Evolutionary conservation across 805 yeast genomes (phyloP), one percentile per base, ranked within the genome.

Genomic region (Alloascoidea africana): DNA sequence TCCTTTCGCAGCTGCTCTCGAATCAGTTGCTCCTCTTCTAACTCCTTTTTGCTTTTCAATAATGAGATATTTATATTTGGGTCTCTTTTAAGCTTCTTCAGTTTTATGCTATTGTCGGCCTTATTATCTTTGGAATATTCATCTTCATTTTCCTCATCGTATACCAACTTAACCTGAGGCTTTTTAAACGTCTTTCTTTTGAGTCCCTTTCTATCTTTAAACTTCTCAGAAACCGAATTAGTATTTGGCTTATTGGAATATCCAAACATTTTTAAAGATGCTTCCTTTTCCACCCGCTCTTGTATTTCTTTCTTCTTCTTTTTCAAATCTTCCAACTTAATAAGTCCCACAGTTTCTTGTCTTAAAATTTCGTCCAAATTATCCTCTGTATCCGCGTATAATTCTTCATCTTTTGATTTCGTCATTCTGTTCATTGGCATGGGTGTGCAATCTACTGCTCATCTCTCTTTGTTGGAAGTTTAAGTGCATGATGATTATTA

Each of bases 21-120:
- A 33, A 35, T 17, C 14, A 14, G 17, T 17, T 33, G 23, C 14
- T 48, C 51, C 35, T 36, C 27, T 27, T 17, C 23, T 32, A 36
- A 34, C 15, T 17, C 38, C 18, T 32, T 41, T 23, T 41, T 38
- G 4, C 49, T 35, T 27, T 41, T 48, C n/a, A 48, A 19, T 32
- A 43, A 42, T 5, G 49, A 40, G 14, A 45, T 45, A 27, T 47
- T 46, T n/a, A 44, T 40, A 3, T 44, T 34, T 13, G 46, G 36
- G 38, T 48, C 51, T 3, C 45, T 40, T 23, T 35, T 39, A 14
- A 39, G 32, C 19, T 41, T 34, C 27, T 39, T 36, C 14, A 11
- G 17, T 17, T 41, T 42, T 30, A 34, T 45, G 18, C 16, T 40
- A 19, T 19, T n/a, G 16, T 35, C 33, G 33, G 19, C 16, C 18